These are phyloP conservation scores for Saccharomyces kudriavzevii DNA, from an alignment of 805 yeast genomes.

Conservation along the genomic window DNA sequence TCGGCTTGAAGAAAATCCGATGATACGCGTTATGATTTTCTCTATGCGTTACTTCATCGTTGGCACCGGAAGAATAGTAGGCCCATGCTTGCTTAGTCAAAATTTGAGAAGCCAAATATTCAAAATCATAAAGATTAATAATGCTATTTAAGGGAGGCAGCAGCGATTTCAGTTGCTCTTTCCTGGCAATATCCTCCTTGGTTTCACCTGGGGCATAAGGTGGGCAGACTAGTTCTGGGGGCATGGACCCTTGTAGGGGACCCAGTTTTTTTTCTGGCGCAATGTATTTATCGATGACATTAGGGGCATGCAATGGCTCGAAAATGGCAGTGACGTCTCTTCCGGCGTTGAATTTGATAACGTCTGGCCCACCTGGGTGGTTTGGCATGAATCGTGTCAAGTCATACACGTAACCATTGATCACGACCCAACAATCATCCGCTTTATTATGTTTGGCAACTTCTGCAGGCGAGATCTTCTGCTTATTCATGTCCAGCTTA, in stretches of 20 bases:
- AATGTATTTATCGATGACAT: slow-evolving; percentile 59
- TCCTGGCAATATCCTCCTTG: slow-evolving; percentile 22
- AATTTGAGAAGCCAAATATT: slow-evolving; percentile 71
- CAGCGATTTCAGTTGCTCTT: slow-evolving; percentile 29
- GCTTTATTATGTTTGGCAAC: slow-evolving; percentile 62
- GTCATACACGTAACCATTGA: slow-evolving; percentile 73
- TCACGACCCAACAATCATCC: slow-evolving; percentile 76
- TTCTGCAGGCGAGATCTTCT: slow-evolving; percentile 36
- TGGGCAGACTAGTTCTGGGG: slow-evolving; percentile 21
- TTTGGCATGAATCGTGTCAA: slow-evolving; percentile 61
- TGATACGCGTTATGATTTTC: slow-evolving; percentile 90
- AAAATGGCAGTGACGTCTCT: slow-evolving; percentile 76
- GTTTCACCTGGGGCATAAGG: slow-evolving; percentile 31
- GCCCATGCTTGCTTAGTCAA: slow-evolving; percentile 83
- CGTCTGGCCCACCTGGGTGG: slow-evolving; percentile 78
- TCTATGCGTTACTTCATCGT: slow-evolving; percentile 83
- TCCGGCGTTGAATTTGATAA: slow-evolving; percentile 74
- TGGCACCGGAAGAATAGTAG: slow-evolving; percentile 84
- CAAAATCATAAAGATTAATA: slow-evolving; percentile 79
- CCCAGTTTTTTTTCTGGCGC: slow-evolving; percentile 58
- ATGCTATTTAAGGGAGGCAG: slow-evolving; percentile 67
- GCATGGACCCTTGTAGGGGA: slow-evolving; percentile 33
- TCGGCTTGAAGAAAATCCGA: slow-evolving; percentile 80
- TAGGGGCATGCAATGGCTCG: slow-evolving; percentile 88
- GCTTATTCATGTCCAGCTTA: slow-evolving; percentile 9